Evolutionary conservation across 768 basidiomycete genomes (phyloP), one percentile per base, ranked within the genome.

Genomic region (Pleurotus salmoneostramineus): DNA sequence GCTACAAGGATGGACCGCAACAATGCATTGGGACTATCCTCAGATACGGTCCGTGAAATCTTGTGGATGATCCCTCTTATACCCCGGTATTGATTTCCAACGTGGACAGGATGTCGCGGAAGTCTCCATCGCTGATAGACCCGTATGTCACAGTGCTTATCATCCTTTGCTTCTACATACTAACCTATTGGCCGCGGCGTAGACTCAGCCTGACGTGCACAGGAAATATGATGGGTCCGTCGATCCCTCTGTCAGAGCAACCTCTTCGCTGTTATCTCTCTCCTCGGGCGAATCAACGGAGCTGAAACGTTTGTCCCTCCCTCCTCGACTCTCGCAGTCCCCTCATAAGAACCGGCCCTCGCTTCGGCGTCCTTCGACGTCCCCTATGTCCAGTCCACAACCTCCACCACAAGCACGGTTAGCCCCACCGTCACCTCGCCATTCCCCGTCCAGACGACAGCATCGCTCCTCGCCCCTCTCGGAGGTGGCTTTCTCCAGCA

Each of bases 401-500:
- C 45, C 58, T 46, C 50, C 43, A 34, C 59, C 56, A 5, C 44
- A 45, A n/a, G 44, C 44, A 6, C 44, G 44, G 6, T 15, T 15
- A 7, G 44, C 44, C 44, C 6, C 6, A 6, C 17, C n/a, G n/a
- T 45, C 44, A 6, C 35, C 58, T 36, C 31, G 40, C 50, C 32
- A 34, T 49, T 50, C 56, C 62, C 32, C 60, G 17, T 52, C 61
- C 37, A 60, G 71, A 6, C 73, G 68, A 21, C 77, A 76, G 0
- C 48, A 74, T 17, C 71, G 73, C 10, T 78, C 78, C 1, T 79
- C 78, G 15, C 78, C 77, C 11, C 67, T 79, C 12, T 72, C 77
- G 7, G 73, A 76, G 4, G 75, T 76, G 27, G 71, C 69, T 2
- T 54, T 75, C 1, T 68, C 65, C n/a, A 58, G 62, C 35, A n/a